Conservation (phyloP, 2,329 filamentous ascomycete genomes). For the Talaromyces sp. region DNA sequence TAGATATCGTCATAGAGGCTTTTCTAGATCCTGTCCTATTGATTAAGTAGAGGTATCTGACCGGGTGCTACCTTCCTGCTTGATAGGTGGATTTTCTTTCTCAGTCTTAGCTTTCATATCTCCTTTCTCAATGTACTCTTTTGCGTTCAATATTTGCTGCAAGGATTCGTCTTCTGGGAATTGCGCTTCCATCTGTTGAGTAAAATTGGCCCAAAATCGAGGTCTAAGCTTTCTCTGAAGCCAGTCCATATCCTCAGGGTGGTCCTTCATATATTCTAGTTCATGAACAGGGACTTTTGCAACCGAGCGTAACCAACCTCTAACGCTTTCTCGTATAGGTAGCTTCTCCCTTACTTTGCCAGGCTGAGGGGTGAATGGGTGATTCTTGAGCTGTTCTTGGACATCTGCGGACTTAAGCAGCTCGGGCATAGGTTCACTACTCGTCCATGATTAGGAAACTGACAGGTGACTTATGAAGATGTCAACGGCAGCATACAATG, state of each 20-base stretch:
- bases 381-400: not conserved
- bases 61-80: not conserved
- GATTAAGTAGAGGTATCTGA: not conserved
- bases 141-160: not conserved
- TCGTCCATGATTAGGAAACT: not conserved
- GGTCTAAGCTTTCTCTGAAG: conserved; percentile 14
- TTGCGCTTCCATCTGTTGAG: conserved; percentile 14
- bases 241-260: conserved; percentile 18
- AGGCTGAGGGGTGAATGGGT: not conserved
- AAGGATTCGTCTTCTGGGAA: not conserved
- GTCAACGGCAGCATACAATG: not conserved
- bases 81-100: not conserved
- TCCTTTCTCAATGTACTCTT: not conserved
- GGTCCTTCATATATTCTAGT: conserved; percentile 16
- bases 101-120: not conserved
- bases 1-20: too few relatives aligned
- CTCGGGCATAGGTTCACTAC: not conserved
- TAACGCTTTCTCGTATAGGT: not conserved
- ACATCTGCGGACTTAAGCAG: not conserved
- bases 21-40: not conserved
- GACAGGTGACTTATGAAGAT: not conserved
- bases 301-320: not conserved
- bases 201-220: conserved; percentile 15
- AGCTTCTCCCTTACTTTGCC: not conserved
- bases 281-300: conserved; percentile 2